Conservation (phyloP, 352 stramenopile species). For the Aphanomyces invadans region DNA sequence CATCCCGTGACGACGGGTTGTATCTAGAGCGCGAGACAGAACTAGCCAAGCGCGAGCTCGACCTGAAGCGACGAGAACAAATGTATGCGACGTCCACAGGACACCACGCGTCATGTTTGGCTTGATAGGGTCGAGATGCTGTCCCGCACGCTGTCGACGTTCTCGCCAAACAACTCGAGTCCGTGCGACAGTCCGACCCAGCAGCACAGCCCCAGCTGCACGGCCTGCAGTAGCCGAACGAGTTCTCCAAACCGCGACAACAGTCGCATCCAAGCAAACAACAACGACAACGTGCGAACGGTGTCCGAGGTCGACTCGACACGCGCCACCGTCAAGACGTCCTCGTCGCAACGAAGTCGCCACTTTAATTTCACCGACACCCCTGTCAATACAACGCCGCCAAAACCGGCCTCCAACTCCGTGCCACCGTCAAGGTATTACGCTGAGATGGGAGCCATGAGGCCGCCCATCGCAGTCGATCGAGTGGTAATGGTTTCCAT, state of each 20-base stretch:
- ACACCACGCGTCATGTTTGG: too few species aligned
- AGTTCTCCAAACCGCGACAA: neutral
- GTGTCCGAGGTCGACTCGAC: conserved; percentile 18
- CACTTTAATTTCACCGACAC: conserved; percentile 20
- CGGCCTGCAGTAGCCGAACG: neutral
- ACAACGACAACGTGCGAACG: conserved; percentile 32
- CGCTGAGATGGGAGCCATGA: neutral
- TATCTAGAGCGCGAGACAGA: conserved; percentile 63
- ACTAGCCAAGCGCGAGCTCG: conserved; percentile 62
- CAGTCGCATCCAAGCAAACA: conserved; percentile 24
- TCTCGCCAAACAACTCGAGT: conserved; percentile 58
- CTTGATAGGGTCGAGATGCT: conserved; percentile 75
- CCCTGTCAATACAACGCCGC: neutral
- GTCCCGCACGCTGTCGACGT: conserved; percentile 62
- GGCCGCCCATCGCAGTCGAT: neutral
- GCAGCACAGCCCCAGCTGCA: conserved; percentile 20
- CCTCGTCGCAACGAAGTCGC: neutral
- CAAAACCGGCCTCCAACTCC: neutral
- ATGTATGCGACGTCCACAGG: too few species aligned
- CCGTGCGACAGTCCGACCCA: conserved; percentile 15
- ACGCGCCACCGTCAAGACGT: neutral
- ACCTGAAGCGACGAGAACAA: conserved; percentile 81
- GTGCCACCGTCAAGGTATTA: neutral
- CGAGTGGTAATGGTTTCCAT: neutral
- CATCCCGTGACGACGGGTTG: neutral